Percentiles rank a stretch among this genome's conserved stretches.
Conservation (phyloP, 495 filamentous ascomycete genomes). For the Hyaloscypha variabilis region DNA sequence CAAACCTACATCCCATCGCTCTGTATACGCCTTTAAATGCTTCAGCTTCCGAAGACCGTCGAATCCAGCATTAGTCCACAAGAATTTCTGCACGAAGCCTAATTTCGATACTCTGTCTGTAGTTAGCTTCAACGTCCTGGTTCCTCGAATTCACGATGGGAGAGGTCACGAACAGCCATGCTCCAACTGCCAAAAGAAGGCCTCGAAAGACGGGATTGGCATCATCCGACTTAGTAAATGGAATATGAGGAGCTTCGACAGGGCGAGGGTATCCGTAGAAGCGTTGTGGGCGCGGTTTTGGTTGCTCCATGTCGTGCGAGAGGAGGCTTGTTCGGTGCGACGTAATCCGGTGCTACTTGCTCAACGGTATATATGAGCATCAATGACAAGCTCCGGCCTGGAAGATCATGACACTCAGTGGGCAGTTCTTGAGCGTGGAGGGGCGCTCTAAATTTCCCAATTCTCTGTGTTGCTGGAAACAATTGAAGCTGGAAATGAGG, state of each 20-base stretch:
- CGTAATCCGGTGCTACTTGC: background rate
- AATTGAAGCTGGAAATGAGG: conserved; percentile 1
- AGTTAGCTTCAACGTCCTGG: background rate
- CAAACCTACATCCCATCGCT: conserved; percentile 61
- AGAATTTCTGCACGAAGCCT: conserved; percentile 54
- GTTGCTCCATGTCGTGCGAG: background rate
- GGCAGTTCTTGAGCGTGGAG: too few relatives aligned
- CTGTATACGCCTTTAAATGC: conserved; percentile 59
- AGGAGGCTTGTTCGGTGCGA: background rate
- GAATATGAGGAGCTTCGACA: conserved; percentile 23
- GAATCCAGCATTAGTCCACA: conserved; percentile 82
- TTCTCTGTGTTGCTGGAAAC: too few relatives aligned
- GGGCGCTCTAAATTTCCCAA: too few relatives aligned
- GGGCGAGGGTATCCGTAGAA: conserved; percentile 29
- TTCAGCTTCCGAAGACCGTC: conserved; percentile 56
- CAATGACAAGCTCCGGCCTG: background rate
- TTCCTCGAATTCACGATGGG: too few relatives aligned
- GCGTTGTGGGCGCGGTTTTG: background rate
- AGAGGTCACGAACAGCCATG: conserved; percentile 26
- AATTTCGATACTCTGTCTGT: conserved; percentile 55
- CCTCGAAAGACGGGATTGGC: conserved; percentile 30
- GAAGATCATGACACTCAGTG: too few relatives aligned
- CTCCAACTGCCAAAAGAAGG: conserved; percentile 15
- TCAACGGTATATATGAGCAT: background rate
- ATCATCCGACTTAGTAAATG: conserved; percentile 28